These are phyloP conservation scores for Phycomyces blakesleeanus DNA, from an alignment of 192 early-diverging fungal species.

Conservation along the genomic window DNA sequence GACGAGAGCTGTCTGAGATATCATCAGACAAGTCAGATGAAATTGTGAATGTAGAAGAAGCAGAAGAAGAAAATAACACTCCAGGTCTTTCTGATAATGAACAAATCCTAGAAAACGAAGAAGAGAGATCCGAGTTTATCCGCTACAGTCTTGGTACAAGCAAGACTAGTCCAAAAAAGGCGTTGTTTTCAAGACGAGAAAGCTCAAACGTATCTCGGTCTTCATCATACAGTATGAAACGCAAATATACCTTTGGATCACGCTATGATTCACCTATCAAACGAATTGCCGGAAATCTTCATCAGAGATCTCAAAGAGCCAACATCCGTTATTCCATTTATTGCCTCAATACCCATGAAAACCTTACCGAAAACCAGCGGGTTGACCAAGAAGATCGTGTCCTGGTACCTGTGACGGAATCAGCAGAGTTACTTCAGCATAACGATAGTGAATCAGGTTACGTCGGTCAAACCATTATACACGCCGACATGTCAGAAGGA, in stretches of 20 bases:
- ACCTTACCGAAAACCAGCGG: slow-evolving; percentile 1
- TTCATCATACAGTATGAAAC: not conserved
- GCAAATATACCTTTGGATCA: not conserved
- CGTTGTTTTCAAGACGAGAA: not conserved
- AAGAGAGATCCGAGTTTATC: not conserved
- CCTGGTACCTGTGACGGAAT: slow-evolving; percentile 25
- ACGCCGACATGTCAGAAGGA: slow-evolving; percentile 1
- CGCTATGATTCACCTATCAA: not conserved
- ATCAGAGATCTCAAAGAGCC: not conserved
- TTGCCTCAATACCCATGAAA: slow-evolving; percentile 25
- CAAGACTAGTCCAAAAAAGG: not conserved
- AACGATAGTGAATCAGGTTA: slow-evolving; percentile 8
- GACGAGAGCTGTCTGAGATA: not conserved
- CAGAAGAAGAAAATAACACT: not conserved
- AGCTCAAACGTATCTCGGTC: not conserved
- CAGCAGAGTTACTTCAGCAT: slow-evolving; percentile 6
- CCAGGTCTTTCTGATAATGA: not conserved
- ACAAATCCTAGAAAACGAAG: not conserved
- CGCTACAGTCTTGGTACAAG: not conserved
- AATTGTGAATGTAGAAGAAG: not conserved
- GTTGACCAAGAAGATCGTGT: slow-evolving; percentile 34
- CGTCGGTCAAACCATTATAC: slow-evolving; percentile 18
- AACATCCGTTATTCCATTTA: slow-evolving; percentile 30
- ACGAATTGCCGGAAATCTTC: not conserved
- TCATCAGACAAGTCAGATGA: slow-evolving; percentile 7